Evolutionary conservation across 176 grass and related monocot species (phyloP), one percentile per base, ranked within the genome.

Genomic region (Melocanna baccifera): DNA sequence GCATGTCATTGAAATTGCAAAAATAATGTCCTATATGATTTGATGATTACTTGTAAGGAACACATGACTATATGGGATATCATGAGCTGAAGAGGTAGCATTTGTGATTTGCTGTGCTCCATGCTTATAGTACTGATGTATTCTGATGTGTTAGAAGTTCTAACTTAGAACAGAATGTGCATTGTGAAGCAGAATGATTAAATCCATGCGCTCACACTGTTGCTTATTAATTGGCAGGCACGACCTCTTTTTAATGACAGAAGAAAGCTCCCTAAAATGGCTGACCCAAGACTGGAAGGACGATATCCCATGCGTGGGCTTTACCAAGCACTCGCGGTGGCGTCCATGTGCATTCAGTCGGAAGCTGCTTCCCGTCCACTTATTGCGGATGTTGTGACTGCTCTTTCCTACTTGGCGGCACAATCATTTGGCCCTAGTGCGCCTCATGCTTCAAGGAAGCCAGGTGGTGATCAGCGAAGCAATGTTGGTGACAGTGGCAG

Each of bases 321-420:
- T 57, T 97, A 97, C 69, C 94, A 97, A 90, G 92, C 94, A 19
- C 91, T 97, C 6, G 94, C 94, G 0, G 94, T 97, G 53, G 94
- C 94, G 4, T 97, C 92, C 66, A 97, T 97, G 94, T 97, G 94
- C 90, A 94, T 94, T 80, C 94, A 94, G 69, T 91, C 90, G 1
- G 91, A 97, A 67, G 94, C 94, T 56, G 92, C 89, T 9, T 94
- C 89, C 13, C 94, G 94, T 55, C 94, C 94, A 12, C 85, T 92
- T 51, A 97, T 97, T 9, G 94, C 94, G 0, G 94, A 97, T 79
- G 94, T 97, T 0, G 94, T 97, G 41, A 97, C 94, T 48, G 94
- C 94, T 86, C 81, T 97, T 50, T 92, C 94, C 76, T 97, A 97
- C 83, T 55, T 97, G 76, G 94, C 94, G 0, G 88, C 93, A 10